phyloP scores from a whole-genome alignment of 2,329 filamentous ascomycete species.

The Taxawa tesnikishii region DNA sequence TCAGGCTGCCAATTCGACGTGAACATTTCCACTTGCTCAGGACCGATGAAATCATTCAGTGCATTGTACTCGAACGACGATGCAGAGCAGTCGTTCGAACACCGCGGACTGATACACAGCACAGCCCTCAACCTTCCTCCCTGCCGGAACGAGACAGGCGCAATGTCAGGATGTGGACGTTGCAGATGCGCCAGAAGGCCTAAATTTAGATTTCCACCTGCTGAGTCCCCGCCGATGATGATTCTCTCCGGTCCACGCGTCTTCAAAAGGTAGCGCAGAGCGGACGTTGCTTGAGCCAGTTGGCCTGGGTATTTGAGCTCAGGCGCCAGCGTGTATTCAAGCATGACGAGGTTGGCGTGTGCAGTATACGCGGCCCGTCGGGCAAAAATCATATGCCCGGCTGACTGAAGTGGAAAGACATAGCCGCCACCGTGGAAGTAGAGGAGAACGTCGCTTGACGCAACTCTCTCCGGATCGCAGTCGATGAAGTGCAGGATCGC shows the following conservation, averaged over 20 bases:
- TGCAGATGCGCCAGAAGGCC: constrained; percentile 36
- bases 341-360: constrained; percentile 23
- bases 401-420: constrained; percentile 28
- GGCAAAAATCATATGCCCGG: constrained; percentile 31
- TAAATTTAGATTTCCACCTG: constrained; percentile 38
- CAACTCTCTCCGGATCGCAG: no score
- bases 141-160: no score
- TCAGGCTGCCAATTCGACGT: background rate
- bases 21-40: background rate
- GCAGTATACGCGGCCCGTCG: constrained; percentile 27
- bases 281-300: no score
- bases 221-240: constrained; percentile 40
- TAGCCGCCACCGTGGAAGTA: constrained; percentile 41
- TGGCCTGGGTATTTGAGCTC: constrained; percentile 27
- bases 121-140: background rate
- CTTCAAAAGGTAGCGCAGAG: no score
- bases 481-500: no score
- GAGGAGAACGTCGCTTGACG: constrained; percentile 20
- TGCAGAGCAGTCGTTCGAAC: background rate
- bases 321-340: constrained; percentile 43
- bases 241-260: no score
- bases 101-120: background rate
- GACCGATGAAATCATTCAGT: background rate
- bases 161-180: constrained; percentile 45
- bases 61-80: background rate